phyloP scores from a whole-genome alignment of 2,329 filamentous ascomycete genomes.

The Sporothrix sp. region DNA sequence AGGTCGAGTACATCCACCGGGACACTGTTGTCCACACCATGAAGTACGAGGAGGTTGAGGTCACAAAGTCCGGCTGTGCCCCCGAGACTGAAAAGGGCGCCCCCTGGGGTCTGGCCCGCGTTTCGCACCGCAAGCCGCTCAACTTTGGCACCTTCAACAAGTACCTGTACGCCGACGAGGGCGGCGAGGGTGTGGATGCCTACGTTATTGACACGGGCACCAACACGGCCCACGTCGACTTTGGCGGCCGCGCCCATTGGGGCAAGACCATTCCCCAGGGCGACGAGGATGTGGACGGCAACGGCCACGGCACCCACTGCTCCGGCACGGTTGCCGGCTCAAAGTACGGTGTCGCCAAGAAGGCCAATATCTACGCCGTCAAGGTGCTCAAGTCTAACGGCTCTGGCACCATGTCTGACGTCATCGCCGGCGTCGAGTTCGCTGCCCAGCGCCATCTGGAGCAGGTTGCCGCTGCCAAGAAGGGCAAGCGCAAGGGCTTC shows the following conservation, averaged over 20 bases:
- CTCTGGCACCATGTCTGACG: conserved; percentile 96
- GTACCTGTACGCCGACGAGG: conserved; percentile 83
- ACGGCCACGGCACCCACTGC: conserved; percentile 98
- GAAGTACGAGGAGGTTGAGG: conserved; percentile 34
- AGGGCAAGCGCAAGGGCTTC: conserved; percentile 88
- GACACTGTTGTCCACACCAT: conserved; percentile 88
- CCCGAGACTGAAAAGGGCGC: conserved; percentile 74
- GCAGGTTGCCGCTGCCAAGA: conserved; percentile 69
- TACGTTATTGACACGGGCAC: conserved; percentile 98
- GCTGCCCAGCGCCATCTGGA: conserved; percentile 72
- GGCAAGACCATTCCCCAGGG: conserved; percentile 86
- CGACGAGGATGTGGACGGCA: conserved; percentile 85
- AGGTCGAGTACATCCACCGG: conserved; percentile 96
- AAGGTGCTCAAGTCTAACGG: conserved; percentile 98
- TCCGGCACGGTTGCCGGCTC: conserved; percentile 95
- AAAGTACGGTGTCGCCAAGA: conserved; percentile 99
- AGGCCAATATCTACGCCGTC: conserved; percentile 91
- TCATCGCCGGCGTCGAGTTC: conserved; percentile 96
- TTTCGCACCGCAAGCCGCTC: conserved; percentile 84
- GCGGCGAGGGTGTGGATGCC: conserved; percentile 94
- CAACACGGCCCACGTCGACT: conserved; percentile 90
- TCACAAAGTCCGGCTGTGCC: conserved; percentile 29
- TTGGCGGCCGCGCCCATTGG: conserved; percentile 91
- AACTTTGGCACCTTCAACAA: conserved; percentile 95
- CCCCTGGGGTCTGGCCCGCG: conserved; percentile 97